phyloP scores from a whole-genome alignment of 2,329 filamentous ascomycete genomes.

The Chaetomium strumarium region DNA sequence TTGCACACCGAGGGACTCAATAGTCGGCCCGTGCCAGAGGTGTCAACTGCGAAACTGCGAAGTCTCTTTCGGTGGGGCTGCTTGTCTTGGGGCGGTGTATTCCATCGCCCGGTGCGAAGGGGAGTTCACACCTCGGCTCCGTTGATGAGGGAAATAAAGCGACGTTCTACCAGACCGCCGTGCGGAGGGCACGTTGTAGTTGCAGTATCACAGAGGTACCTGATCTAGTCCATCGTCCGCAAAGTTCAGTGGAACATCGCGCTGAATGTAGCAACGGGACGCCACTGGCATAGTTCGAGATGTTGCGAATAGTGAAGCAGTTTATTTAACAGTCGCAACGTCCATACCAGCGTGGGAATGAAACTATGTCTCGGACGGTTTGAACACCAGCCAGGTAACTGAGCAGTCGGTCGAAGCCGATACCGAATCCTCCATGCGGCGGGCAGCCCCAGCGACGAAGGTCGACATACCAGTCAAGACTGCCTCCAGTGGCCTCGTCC shows the following conservation, averaged over 20 bases:
- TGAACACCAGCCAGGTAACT: conserved; percentile 76
- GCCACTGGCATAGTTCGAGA: conserved; percentile 4
- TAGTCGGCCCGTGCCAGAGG: conserved; percentile 8
- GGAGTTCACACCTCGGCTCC: conserved; percentile 1
- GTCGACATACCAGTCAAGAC: conserved; percentile 80
- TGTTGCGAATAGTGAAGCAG: background rate
- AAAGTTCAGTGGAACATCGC: conserved; percentile 35
- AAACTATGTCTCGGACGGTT: conserved; percentile 78
- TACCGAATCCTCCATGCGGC: conserved; percentile 83
- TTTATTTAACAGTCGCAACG: conserved; percentile 51
- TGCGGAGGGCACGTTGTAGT: no score
- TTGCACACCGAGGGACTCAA: conserved; percentile 14
- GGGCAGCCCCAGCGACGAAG: conserved; percentile 85
- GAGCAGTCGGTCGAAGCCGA: conserved; percentile 83
- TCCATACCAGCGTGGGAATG: conserved; percentile 72
- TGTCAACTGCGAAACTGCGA: background rate
- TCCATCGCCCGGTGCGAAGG: background rate
- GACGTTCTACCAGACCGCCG: no score
- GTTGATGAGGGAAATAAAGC: background rate
- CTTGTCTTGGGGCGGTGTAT: conserved; percentile 4
- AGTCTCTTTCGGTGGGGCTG: background rate
- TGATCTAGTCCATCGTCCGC: conserved; percentile 33
- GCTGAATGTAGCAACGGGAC: conserved; percentile 15
- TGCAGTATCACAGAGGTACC: conserved; percentile 24
- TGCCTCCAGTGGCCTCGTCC: conserved; percentile 24